phyloP scores from a whole-genome alignment of 768 basidiomycete species.

The Coprinopsis sp. region DNA sequence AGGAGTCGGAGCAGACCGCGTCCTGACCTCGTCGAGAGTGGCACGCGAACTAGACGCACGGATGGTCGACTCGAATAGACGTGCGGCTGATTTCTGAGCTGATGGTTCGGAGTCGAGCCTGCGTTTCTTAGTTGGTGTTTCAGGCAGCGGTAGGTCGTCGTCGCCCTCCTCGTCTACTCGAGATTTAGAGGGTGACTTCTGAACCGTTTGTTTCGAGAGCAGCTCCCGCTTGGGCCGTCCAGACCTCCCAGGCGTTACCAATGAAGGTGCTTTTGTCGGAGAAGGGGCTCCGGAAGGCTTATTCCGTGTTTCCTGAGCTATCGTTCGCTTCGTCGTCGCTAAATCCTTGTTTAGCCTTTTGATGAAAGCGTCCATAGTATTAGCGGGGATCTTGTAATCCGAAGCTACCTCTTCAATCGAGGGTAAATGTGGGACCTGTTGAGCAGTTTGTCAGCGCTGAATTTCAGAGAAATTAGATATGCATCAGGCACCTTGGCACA shows the following conservation, averaged over 20 bases:
- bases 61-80: neutral
- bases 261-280: constrained; percentile 3
- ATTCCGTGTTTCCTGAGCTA: constrained; percentile 4
- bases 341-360: constrained; percentile 4
- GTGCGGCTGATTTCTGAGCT: neutral
- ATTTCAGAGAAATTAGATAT: neutral
- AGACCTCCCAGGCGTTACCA: constrained; percentile 1
- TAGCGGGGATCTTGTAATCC: neutral
- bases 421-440: neutral
- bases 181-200: neutral
- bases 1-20: neutral
- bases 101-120: neutral
- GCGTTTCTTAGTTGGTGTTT: constrained; percentile 11
- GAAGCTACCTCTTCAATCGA: neutral
- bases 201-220: constrained; percentile 6
- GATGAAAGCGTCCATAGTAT: neutral
- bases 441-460: neutral
- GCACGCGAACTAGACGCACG: constrained; percentile 2
- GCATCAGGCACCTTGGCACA: neutral
- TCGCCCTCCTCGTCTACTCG: neutral
- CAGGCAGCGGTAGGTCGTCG: constrained; percentile 1
- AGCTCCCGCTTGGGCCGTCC: constrained; percentile 5
- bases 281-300: constrained; percentile 3
- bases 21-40: neutral
- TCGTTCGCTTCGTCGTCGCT: neutral